Base-by-base conservation (phyloP, 2,329 filamentous ascomycete species). In the Exophiala calicioides region DNA sequence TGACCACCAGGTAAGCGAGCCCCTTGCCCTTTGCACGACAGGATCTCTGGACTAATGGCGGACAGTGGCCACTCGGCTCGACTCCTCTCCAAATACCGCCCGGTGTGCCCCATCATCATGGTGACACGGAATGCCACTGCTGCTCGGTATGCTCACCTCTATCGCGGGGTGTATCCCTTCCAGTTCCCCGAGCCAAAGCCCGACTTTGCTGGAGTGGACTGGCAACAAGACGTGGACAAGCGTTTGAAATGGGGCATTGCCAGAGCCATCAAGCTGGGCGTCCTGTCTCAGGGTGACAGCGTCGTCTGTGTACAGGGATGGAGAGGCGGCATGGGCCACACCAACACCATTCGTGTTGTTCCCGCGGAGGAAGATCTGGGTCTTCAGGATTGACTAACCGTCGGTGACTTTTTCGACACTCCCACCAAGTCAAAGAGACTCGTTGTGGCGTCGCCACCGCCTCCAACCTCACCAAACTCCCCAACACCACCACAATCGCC, bases 71-170 rank as follows among this genome's bases (percentile, higher is more conserved):
- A 88, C 65, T 96, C 91, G 58, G 93, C 93, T 51, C 90, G 93
- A 64, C 84, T 97, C 55, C 79, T 97, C 59, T 95, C 91, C 77
- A 98, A 98, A 79, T 98, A 96, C 78, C 88, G 93, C 65, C 93
- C 93, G 40, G 90, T 97, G 57, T 97, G 91, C 82, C 93, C 93
- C 62, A 96, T 98, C 75, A 91, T 98, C 79, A 97, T 97, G 91
- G 88, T 98, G 57, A 95, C 91, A 57, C 86, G 93, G 63, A 95
- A 86, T 69, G 74, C 82, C 37, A 82, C 80, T 58, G 88, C 93
- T 41, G 86, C 90, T 51, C 81, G 93, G 59, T 97, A 93, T 72
- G 86, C 84, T 59, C 93, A 98, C 72, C 74, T 98, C 69, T 97
- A 96, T 77, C 91, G 93, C 67, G 93, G 93, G 62, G 91, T 98